Percentiles rank a stretch among this genome's conserved stretches.
phyloP scores from a whole-genome alignment of 192 early-diverging fungal species.

The Dispira simplex region DNA sequence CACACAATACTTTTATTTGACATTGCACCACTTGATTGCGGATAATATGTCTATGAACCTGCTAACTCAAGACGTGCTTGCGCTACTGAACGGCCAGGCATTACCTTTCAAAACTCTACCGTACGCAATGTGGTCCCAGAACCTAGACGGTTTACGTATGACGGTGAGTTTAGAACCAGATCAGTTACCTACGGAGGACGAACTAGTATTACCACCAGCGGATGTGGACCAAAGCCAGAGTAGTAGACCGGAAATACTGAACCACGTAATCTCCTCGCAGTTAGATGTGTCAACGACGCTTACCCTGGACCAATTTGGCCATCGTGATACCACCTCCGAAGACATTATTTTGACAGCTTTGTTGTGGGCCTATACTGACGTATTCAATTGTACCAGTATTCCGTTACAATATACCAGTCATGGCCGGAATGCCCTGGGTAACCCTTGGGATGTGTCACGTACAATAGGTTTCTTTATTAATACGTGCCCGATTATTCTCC shows the following conservation, averaged over 20 bases:
- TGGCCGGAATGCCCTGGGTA: not conserved
- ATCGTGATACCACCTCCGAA: not conserved
- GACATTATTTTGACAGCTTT: not conserved
- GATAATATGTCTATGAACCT: slow-evolving; percentile 17
- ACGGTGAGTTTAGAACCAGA: not conserved
- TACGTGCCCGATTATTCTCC: too few relatives aligned
- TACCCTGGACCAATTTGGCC: not conserved
- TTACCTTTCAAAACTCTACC: slow-evolving; percentile 13
- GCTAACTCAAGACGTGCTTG: slow-evolving; percentile 14
- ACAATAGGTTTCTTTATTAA: not conserved
- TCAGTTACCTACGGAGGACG: not conserved
- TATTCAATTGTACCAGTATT: not conserved
- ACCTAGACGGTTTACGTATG: not conserved
- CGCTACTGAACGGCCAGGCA: not conserved
- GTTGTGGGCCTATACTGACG: not conserved
- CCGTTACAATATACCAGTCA: not conserved
- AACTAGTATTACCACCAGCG: too few relatives aligned
- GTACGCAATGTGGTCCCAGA: slow-evolving; percentile 13
- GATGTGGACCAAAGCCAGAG: too few relatives aligned
- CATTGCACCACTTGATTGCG: slow-evolving; percentile 17
- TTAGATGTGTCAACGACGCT: not conserved
- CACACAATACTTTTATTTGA: slow-evolving; percentile 14
- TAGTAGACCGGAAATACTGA: not conserved
- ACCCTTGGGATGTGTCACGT: not conserved
- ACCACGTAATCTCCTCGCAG: not conserved